Evolutionary conservation across 164 flowering plant species (phyloP).

Genomic region (Tinospora cordifolia): DNA sequence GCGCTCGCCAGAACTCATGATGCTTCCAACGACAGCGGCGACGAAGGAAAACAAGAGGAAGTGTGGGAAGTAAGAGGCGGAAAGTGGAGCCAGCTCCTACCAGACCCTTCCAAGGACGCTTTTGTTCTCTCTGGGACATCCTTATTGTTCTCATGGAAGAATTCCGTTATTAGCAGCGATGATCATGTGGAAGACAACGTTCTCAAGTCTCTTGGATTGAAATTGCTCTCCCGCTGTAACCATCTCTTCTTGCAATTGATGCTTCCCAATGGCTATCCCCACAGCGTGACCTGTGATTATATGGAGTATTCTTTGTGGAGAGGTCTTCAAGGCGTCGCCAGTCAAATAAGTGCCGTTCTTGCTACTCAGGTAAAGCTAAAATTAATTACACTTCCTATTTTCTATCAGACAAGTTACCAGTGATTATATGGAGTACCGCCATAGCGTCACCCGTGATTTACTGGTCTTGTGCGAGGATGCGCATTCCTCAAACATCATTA

Average conservation of each 20-base stretch:
- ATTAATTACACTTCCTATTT: background rate
- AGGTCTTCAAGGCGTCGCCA: conserved; percentile 87
- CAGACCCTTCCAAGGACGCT: conserved; percentile 40
- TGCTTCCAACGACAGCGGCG: background rate
- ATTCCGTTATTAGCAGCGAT: background rate
- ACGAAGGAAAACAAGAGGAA: conserved; percentile 16
- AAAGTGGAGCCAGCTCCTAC: conserved; percentile 42
- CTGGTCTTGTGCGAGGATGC: background rate
- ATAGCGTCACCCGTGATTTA: too few species aligned
- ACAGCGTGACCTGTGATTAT: conserved; percentile 80
- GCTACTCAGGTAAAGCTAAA: conserved; percentile 62
- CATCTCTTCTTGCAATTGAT: conserved; percentile 39
- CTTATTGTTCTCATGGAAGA: background rate
- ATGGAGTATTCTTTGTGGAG: conserved; percentile 96
- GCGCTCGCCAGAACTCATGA: conserved; percentile 31
- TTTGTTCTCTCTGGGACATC: conserved; percentile 27
- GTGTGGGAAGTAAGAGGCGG: conserved; percentile 79
- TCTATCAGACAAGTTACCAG: background rate
- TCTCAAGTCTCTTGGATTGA: conserved; percentile 9
- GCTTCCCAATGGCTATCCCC: conserved; percentile 87
- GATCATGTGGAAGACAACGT: background rate
- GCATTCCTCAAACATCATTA: too few species aligned
- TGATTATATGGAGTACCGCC: too few species aligned
- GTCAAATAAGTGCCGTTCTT: conserved; percentile 86
- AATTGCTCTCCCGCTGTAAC: conserved; percentile 37